A percentile compares a stretch with the other conserved stretches of the same genome.
Evolutionary conservation across 2,329 filamentous ascomycete species (phyloP).

Genomic region (Colletotrichum sp.): DNA sequence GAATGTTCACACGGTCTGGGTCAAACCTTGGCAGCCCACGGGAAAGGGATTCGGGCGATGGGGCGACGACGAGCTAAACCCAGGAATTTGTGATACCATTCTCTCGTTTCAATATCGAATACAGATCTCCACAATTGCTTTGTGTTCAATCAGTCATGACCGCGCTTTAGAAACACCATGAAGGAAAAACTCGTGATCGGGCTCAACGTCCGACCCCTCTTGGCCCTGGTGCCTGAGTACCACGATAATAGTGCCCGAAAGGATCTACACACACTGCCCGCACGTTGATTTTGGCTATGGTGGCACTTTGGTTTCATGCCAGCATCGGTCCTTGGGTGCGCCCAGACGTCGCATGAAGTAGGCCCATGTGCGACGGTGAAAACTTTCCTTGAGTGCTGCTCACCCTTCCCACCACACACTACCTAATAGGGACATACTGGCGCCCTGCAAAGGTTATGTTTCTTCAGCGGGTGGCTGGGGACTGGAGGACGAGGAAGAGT

Average conservation of each 20-base stretch:
- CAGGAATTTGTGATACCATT: slow-evolving; percentile 9
- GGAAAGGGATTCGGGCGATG: background rate
- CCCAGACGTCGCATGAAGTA: background rate
- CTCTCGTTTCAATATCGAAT: background rate
- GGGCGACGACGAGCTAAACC: background rate
- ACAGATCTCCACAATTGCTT: background rate
- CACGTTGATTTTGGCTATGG: background rate
- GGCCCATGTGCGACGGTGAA: background rate
- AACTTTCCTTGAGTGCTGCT: background rate
- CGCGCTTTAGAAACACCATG: background rate
- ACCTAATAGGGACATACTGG: background rate
- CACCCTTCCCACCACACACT: background rate
- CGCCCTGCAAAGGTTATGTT: background rate
- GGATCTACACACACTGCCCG: background rate
- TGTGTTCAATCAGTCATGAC: background rate
- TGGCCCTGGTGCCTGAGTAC: background rate
- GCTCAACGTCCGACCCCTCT: background rate
- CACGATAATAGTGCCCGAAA: background rate
- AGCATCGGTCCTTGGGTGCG: background rate
- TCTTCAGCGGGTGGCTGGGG: background rate
- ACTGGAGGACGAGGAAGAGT: background rate
- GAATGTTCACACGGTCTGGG: background rate
- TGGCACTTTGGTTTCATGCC: background rate
- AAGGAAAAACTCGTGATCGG: background rate
- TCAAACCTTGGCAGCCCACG: background rate